Percentiles rank a stretch among this genome's conserved stretches.
These are phyloP conservation scores for Cryptococcus sp. DNA, from an alignment of 1,284 basidiomycete genomes.

Conservation along the genomic window DNA sequence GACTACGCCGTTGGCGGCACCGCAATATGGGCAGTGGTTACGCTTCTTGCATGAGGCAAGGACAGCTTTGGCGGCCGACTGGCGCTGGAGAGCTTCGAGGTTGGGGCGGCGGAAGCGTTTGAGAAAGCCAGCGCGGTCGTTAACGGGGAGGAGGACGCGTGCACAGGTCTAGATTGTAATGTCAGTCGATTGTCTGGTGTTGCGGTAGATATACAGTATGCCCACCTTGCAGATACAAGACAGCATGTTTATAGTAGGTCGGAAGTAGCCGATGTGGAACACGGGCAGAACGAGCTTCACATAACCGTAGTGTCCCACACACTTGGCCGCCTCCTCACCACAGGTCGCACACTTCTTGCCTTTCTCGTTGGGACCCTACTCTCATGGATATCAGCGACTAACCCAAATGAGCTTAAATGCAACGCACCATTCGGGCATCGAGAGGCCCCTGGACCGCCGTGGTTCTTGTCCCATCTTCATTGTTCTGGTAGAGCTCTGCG, in stretches of 20 bases:
- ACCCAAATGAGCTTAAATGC: slow-evolving; percentile 4
- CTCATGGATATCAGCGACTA: slow-evolving; percentile 5
- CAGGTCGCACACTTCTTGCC: slow-evolving; percentile 91
- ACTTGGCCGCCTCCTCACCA: slow-evolving; percentile 85
- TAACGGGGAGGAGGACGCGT: slow-evolving; percentile 84
- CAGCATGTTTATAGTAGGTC: slow-evolving; percentile 86
- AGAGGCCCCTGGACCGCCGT: slow-evolving; percentile 90
- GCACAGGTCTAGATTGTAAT: slow-evolving; percentile 71
- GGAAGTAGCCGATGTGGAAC: slow-evolving; percentile 98
- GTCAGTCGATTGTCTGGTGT: background rate
- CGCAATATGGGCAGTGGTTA: slow-evolving; percentile 89
- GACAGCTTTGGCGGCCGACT: slow-evolving; percentile 81
- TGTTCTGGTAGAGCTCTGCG: slow-evolving; percentile 75
- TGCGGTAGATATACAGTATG: background rate
- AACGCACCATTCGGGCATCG: slow-evolving; percentile 73
- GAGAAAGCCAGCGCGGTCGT: slow-evolving; percentile 77
- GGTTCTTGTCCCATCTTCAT: slow-evolving; percentile 51
- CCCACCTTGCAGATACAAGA: slow-evolving; percentile 94
- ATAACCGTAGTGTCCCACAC: slow-evolving; percentile 96
- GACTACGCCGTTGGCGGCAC: slow-evolving; percentile 88
- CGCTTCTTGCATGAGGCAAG: slow-evolving; percentile 85
- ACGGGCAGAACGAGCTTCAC: slow-evolving; percentile 95
- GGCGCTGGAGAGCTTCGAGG: slow-evolving; percentile 91
- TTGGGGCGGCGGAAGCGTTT: slow-evolving; percentile 84
- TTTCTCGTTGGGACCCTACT: slow-evolving; percentile 92